A percentile compares a stretch with the other conserved stretches of the same genome.
These are phyloP conservation scores for Castanospermum australe DNA, from an alignment of 306 rosid species.

Conservation along the genomic window DNA sequence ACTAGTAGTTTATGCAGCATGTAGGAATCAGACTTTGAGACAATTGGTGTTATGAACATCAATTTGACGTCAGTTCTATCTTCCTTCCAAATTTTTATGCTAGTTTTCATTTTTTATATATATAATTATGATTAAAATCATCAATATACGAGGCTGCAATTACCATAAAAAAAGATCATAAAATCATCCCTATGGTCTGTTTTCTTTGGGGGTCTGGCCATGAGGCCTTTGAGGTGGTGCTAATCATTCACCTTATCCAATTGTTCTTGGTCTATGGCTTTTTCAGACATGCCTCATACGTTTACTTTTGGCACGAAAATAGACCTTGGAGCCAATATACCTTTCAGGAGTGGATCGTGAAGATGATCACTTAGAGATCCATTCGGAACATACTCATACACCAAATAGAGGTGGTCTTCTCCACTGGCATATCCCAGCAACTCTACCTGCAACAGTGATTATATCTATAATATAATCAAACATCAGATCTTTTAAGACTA, in stretches of 20 bases:
- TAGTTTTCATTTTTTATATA: not conserved
- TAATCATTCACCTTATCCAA: not conserved
- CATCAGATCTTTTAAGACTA: not conserved
- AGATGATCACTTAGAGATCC: constrained; percentile 81
- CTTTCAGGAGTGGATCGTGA: constrained; percentile 77
- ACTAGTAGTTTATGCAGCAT: not conserved
- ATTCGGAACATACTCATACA: constrained; percentile 72
- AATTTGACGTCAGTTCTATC: not conserved
- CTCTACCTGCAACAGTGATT: constrained; percentile 63
- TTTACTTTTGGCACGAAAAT: not conserved
- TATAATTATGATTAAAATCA: not conserved
- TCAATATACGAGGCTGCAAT: not conserved
- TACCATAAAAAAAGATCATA: not conserved
- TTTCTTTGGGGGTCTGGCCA: not conserved
- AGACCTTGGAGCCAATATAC: constrained; percentile 29
- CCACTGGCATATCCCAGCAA: constrained; percentile 84
- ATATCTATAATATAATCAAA: not conserved
- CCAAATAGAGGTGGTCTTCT: constrained; percentile 80
- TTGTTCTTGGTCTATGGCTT: not conserved
- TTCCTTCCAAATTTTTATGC: not conserved
- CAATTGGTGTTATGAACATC: not conserved
- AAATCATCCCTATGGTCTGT: not conserved
- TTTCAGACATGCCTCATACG: not conserved
- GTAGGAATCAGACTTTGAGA: not conserved
- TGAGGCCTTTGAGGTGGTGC: not conserved